Conservation (phyloP, 176 grass and related monocot species). For the Oryza meyeriana region DNA sequence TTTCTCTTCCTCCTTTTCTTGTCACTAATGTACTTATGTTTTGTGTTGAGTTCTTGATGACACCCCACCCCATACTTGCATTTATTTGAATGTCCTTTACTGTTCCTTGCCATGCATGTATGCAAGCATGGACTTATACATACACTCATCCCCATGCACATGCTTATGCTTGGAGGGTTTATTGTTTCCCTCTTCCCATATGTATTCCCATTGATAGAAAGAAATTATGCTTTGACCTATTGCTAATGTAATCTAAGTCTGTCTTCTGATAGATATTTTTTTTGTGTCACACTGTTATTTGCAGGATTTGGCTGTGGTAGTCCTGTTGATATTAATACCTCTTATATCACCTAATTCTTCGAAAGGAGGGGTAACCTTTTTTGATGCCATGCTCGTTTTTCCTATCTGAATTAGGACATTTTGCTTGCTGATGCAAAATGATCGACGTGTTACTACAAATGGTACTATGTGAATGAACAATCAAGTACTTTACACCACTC, state of each 20-base stretch:
- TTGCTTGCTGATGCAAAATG: slow-evolving; percentile 18
- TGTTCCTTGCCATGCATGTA: not conserved
- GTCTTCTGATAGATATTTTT: slow-evolving; percentile 32
- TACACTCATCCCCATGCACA: not conserved
- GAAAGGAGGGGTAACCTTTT: slow-evolving; percentile 96
- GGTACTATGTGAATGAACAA: not conserved
- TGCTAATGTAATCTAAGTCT: slow-evolving; percentile 5
- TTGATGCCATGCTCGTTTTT: slow-evolving; percentile 20
- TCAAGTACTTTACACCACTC: not conserved
- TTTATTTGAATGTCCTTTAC: not conserved
- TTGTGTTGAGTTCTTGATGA: not conserved
- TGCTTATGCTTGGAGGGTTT: not conserved
- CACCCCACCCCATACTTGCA: not conserved
- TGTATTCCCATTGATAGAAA: not conserved
- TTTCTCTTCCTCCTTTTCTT: slow-evolving; percentile 13
- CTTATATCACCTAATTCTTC: slow-evolving; percentile 98
- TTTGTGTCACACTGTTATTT: slow-evolving; percentile 6
- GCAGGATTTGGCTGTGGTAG: slow-evolving; percentile 97
- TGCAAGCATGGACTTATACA: not conserved
- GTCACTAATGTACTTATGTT: not conserved
- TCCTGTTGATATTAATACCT: slow-evolving; percentile 92
- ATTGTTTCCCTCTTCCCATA: not conserved
- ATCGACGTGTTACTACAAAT: not conserved
- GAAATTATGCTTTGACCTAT: not conserved
- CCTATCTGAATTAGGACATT: slow-evolving; percentile 19